Percentiles rank a stretch among this genome's conserved stretches.
Evolutionary conservation across 306 rosid genomes (phyloP).

Genomic region (Elaeagnus macrophylla): DNA sequence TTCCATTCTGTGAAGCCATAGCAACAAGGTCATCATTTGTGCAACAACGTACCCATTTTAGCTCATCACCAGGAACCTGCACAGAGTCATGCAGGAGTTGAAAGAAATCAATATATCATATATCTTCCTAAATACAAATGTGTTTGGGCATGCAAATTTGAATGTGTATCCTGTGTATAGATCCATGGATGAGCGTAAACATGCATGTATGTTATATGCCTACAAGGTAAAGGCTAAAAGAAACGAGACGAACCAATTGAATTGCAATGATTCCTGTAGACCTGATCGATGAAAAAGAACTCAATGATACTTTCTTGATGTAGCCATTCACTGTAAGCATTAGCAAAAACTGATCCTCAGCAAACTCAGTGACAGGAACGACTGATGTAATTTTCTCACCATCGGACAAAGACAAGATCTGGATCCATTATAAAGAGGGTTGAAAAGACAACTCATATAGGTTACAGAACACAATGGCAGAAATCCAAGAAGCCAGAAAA

Average conservation of each 20-base stretch:
- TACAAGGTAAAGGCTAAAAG: slow-evolving; percentile 13
- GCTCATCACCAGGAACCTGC: slow-evolving; percentile 91
- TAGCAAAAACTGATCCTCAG: slow-evolving; percentile 70
- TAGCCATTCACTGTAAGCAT: slow-evolving; percentile 95
- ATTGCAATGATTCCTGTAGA: slow-evolving; percentile 91
- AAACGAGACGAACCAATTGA: slow-evolving; percentile 71
- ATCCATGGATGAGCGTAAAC: too few species aligned
- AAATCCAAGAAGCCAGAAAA: slow-evolving; percentile 1
- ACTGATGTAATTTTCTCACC: slow-evolving; percentile 94
- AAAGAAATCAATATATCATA: slow-evolving; percentile 18
- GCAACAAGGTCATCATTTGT: slow-evolving; percentile 86
- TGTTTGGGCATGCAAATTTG: too few species aligned
- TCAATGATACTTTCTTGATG: slow-evolving; percentile 87
- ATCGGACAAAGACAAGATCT: slow-evolving; percentile 86
- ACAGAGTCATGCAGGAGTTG: slow-evolving; percentile 22
- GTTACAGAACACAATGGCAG: neutral
- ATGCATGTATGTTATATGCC: neutral
- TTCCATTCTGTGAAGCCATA: slow-evolving; percentile 93
- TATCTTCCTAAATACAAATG: too few species aligned
- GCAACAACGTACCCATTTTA: slow-evolving; percentile 95
- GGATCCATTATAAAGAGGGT: slow-evolving; percentile 21
- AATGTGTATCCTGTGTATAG: too few species aligned
- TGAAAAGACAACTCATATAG: neutral
- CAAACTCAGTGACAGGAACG: slow-evolving; percentile 85
- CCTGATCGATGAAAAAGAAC: slow-evolving; percentile 84